These are phyloP conservation scores for Arthrinium phaeospermum DNA, from an alignment of 2,329 filamentous ascomycete genomes.

Conservation along the genomic window DNA sequence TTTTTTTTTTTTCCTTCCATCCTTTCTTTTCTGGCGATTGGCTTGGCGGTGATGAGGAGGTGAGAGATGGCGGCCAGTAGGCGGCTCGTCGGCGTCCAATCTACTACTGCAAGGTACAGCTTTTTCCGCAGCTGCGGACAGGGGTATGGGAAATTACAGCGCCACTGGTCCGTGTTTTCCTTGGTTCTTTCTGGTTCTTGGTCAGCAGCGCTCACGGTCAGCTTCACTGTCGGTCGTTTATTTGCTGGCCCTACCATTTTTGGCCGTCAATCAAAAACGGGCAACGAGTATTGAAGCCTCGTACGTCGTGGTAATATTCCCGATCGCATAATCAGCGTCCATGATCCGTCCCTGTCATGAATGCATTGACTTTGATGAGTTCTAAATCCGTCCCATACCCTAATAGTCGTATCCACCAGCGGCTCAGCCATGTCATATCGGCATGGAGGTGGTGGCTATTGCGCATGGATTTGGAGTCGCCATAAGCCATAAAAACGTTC, in stretches of 20 bases:
- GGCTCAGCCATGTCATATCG: background rate
- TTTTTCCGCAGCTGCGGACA: background rate
- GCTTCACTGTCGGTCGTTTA: background rate
- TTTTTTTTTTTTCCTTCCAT: background rate
- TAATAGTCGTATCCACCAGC: background rate
- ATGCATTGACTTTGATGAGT: background rate
- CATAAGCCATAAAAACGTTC: background rate
- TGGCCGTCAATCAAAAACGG: background rate
- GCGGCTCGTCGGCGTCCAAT: slow-evolving; percentile 18
- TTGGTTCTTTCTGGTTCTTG: slow-evolving; percentile 20
- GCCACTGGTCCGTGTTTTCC: slow-evolving; percentile 21
- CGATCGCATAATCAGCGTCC: background rate
- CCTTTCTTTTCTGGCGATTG: background rate
- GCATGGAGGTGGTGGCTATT: background rate
- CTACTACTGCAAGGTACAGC: slow-evolving; percentile 24
- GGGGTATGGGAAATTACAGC: slow-evolving; percentile 23
- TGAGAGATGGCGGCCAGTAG: background rate
- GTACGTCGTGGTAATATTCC: background rate
- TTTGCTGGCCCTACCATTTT: background rate
- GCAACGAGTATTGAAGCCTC: background rate
- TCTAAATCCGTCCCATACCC: background rate
- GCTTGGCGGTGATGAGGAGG: background rate
- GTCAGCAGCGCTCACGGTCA: background rate
- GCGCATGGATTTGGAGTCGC: background rate
- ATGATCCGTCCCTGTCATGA: background rate